phyloP scores from a whole-genome alignment of 148 eudicot species.

The Dianthus caryophyllus region DNA sequence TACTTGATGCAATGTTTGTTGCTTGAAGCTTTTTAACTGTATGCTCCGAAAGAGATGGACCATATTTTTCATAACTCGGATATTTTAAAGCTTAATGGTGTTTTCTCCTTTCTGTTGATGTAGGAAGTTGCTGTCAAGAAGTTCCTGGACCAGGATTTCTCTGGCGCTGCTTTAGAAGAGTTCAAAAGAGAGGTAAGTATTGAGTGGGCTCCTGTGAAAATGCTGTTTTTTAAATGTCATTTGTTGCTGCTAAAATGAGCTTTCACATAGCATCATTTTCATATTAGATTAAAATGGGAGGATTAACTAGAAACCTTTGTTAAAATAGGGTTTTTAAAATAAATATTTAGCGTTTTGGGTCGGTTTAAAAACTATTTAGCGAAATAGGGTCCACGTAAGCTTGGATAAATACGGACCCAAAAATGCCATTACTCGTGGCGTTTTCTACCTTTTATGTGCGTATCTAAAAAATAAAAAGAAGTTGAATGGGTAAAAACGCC shows the following conservation, averaged over 20 bases:
- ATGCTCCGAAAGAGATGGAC: not conserved
- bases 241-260: not conserved
- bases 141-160: slow-evolving; percentile 97
- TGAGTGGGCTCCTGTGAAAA: slow-evolving; percentile 4
- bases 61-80: not conserved
- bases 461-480: no score
- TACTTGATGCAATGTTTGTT: not conserved
- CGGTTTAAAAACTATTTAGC: no score
- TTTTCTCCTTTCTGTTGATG: slow-evolving; percentile 22
- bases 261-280: not conserved
- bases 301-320: no score
- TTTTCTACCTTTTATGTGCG: no score
- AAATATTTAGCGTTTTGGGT: no score
- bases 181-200: slow-evolving; percentile 86
- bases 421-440: no score
- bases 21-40: no score
- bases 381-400: no score
- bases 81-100: slow-evolving; percentile 2
- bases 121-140: slow-evolving; percentile 99
- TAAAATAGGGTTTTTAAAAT: no score
- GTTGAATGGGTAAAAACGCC: no score
- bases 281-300: not conserved
- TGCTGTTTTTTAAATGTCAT: slow-evolving; percentile 3
- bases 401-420: no score
- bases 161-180: slow-evolving; percentile 96